phyloP scores from a whole-genome alignment of 2,329 filamentous ascomycete species.

The Fusarium illudens region DNA sequence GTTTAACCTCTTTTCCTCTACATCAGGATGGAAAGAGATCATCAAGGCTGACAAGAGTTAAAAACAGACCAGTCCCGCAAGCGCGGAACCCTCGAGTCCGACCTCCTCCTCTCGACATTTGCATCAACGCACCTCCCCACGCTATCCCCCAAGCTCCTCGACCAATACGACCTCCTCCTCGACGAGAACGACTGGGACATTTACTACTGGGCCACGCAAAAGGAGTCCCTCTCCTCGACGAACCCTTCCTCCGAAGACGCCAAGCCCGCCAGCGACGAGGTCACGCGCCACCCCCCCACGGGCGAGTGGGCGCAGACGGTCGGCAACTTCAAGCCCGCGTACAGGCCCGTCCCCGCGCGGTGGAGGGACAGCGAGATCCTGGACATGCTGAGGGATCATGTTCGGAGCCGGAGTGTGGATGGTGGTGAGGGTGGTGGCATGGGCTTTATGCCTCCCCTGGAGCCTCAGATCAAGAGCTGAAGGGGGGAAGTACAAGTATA shows the following conservation, averaged over 20 bases:
- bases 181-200: slow-evolving; percentile 99
- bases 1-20: slow-evolving; percentile 45
- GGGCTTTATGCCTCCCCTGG: slow-evolving; percentile 65
- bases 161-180: slow-evolving; percentile 89
- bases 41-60: background rate
- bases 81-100: slow-evolving; percentile 92
- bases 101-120: slow-evolving; percentile 96
- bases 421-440: slow-evolving; percentile 56
- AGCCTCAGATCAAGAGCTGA: slow-evolving; percentile 16
- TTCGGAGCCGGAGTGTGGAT: slow-evolving; percentile 65
- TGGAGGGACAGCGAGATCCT: slow-evolving; percentile 89
- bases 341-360: slow-evolving; percentile 84
- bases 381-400: slow-evolving; percentile 79
- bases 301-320: slow-evolving; percentile 98
- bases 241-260: slow-evolving; percentile 42
- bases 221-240: slow-evolving; percentile 60
- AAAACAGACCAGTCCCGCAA: slow-evolving; percentile 90
- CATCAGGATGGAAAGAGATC: background rate
- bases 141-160: slow-evolving; percentile 78
- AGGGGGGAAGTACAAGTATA: background rate
- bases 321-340: slow-evolving; percentile 92
- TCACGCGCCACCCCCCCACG: slow-evolving; percentile 48
- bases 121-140: slow-evolving; percentile 78
- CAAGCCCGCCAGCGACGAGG: slow-evolving; percentile 43
- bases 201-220: slow-evolving; percentile 99